These are phyloP conservation scores for Alternaria angustiovoidea DNA, from an alignment of 2,329 filamentous ascomycete genomes.

Conservation along the genomic window DNA sequence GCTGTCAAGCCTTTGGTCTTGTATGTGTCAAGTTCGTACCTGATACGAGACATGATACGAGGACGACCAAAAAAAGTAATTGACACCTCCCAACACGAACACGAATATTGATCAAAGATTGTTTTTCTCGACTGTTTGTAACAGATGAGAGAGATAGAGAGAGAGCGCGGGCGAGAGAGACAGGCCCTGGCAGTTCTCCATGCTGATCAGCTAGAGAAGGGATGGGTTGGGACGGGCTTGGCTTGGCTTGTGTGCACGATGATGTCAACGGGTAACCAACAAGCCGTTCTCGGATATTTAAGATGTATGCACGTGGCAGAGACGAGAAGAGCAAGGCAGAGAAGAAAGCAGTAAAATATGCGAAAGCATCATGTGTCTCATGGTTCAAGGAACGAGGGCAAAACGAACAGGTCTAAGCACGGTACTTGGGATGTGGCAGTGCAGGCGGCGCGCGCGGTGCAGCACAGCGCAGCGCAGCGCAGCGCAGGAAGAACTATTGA, in stretches of 20 bases:
- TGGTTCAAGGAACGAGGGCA: neutral
- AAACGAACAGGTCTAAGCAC: neutral
- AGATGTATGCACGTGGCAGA: neutral
- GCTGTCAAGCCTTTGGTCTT: neutral
- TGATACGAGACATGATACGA: neutral
- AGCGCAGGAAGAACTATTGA: neutral
- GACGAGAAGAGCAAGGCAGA: neutral
- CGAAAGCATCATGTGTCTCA: neutral
- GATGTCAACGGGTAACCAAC: slow-evolving; percentile 18
- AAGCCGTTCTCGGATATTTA: neutral
- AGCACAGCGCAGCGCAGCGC: neutral
- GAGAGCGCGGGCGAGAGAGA: neutral
- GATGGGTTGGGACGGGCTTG: neutral
- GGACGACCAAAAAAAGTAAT: neutral
- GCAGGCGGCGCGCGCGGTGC: neutral
- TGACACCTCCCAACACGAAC: neutral
- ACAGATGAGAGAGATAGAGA: neutral
- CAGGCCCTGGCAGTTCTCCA: neutral
- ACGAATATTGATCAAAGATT: neutral
- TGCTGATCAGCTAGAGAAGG: neutral
- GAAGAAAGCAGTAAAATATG: neutral
- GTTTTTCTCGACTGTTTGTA: neutral
- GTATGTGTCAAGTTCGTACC: neutral
- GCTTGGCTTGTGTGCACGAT: slow-evolving; percentile 15
- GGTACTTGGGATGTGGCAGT: neutral